phyloP scores from a whole-genome alignment of 169 alveolate genomes.

The Babesia caballi region DNA sequence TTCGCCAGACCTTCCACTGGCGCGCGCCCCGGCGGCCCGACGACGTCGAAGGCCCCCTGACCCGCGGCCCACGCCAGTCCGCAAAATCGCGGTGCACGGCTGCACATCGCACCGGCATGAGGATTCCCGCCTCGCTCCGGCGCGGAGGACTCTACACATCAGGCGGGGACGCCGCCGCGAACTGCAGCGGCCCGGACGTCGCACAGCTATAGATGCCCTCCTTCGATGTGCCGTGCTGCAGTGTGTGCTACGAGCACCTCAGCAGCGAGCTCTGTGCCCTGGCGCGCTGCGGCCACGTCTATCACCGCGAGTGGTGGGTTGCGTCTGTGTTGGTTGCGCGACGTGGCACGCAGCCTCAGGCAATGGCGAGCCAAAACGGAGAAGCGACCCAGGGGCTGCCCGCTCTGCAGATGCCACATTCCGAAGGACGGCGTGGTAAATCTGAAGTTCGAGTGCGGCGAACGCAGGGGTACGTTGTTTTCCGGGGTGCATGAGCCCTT shows the following conservation, averaged over 20 bases:
- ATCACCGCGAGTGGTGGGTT: conserved; percentile 49
- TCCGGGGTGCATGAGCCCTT: neutral
- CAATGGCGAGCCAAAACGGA: conserved; percentile 28
- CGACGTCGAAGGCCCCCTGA: no score
- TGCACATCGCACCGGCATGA: neutral
- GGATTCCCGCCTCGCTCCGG: neutral
- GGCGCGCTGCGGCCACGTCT: conserved; percentile 60
- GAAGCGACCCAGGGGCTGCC: conserved; percentile 10
- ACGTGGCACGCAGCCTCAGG: conserved; percentile 13
- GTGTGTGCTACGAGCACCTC: conserved; percentile 60
- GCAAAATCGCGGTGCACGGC: no score
- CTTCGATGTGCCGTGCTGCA: conserved; percentile 61
- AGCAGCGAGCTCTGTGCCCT: conserved; percentile 25
- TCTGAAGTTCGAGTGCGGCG: conserved; percentile 31
- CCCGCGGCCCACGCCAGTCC: no score
- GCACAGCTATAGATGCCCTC: conserved; percentile 28
- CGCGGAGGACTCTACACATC: neutral
- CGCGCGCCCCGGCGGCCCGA: no score
- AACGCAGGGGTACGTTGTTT: neutral
- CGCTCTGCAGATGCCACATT: conserved; percentile 42
- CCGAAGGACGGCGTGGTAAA: conserved; percentile 1
- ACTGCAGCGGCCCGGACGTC: neutral
- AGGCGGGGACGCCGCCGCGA: neutral
- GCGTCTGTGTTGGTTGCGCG: no score
- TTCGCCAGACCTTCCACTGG: no score